phyloP scores from a whole-genome alignment of 345 rosid genomes.

The Lagerstroemia speciosa region DNA sequence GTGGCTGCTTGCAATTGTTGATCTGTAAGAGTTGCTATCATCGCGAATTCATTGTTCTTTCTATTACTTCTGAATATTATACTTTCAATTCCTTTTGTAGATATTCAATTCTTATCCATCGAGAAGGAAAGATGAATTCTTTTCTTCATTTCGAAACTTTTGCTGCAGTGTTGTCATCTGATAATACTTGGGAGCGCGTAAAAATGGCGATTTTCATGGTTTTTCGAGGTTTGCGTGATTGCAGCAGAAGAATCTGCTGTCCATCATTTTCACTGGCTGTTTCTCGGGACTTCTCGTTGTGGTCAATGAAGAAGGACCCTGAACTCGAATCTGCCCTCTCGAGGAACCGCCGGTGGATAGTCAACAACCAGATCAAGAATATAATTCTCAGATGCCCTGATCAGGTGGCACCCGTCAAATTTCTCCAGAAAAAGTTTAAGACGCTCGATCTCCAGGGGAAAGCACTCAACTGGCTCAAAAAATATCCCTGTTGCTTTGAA shows the following conservation, averaged over 20 bases:
- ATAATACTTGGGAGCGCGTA: background rate
- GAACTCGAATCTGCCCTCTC: slow-evolving; percentile 81
- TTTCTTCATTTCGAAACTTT: background rate
- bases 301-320: slow-evolving; percentile 86
- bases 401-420: slow-evolving; percentile 43
- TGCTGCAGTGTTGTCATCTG: background rate
- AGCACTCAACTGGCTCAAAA: slow-evolving; percentile 84
- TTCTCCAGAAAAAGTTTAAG: slow-evolving; percentile 84
- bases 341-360: slow-evolving; percentile 76
- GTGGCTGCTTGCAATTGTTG: no score
- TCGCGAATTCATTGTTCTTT: no score
- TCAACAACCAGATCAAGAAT: slow-evolving; percentile 82
- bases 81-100: no score
- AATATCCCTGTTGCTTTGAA: slow-evolving; percentile 86
- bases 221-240: background rate
- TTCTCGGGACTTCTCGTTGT: slow-evolving; percentile 58
- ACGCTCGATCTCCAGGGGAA: slow-evolving; percentile 93
- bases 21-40: no score
- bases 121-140: background rate
- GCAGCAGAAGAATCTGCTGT: slow-evolving; percentile 8
- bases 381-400: slow-evolving; percentile 65
- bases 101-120: no score
- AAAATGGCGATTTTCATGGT: slow-evolving; percentile 7
- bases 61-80: no score
- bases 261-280: slow-evolving; percentile 10